Percentiles rank a stretch among this genome's conserved stretches.
Conservation (phyloP, 73 alveolate species). For the Symbiodinium pilosum region DNA sequence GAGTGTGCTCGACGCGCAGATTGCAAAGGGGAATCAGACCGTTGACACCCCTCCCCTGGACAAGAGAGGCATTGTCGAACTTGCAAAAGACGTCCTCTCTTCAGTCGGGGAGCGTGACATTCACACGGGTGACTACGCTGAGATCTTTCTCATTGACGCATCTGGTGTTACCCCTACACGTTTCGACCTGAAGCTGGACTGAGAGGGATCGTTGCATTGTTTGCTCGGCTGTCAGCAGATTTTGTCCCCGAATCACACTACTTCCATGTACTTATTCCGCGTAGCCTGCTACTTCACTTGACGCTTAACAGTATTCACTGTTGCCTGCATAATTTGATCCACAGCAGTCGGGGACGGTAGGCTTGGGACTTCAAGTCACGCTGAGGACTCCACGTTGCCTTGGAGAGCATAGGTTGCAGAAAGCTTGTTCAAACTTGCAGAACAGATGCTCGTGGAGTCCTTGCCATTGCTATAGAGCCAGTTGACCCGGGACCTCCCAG, state of each 20-base stretch:
- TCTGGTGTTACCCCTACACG: slow-evolving; percentile 77
- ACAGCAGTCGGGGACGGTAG: not conserved
- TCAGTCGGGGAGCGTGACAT: slow-evolving; percentile 93
- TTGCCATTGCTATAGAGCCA: not conserved
- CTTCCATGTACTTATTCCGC: not conserved
- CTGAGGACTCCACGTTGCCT: too few species aligned
- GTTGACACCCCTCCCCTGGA: slow-evolving; percentile 43
- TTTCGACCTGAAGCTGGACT: slow-evolving; percentile 94
- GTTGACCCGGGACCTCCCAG: slow-evolving; percentile 26
- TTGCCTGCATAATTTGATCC: not conserved
- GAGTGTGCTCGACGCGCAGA: slow-evolving; percentile 96
- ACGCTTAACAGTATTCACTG: not conserved
- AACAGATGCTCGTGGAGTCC: not conserved
- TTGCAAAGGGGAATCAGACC: slow-evolving; percentile 94
- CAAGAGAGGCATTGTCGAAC: slow-evolving; percentile 91
- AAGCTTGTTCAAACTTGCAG: not conserved
- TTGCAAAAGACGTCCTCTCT: slow-evolving; percentile 68
- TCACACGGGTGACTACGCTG: slow-evolving; percentile 85
- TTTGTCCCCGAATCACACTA: not conserved
- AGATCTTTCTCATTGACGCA: slow-evolving; percentile 86
- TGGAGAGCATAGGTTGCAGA: too few species aligned
- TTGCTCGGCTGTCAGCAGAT: slow-evolving; percentile 13
- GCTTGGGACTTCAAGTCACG: not conserved
- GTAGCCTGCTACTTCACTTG: not conserved
- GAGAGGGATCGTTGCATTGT: slow-evolving; percentile 31